Evolutionary conservation across 2,329 filamentous ascomycete species (phyloP).

Genomic region (Elsinoe batatas): DNA sequence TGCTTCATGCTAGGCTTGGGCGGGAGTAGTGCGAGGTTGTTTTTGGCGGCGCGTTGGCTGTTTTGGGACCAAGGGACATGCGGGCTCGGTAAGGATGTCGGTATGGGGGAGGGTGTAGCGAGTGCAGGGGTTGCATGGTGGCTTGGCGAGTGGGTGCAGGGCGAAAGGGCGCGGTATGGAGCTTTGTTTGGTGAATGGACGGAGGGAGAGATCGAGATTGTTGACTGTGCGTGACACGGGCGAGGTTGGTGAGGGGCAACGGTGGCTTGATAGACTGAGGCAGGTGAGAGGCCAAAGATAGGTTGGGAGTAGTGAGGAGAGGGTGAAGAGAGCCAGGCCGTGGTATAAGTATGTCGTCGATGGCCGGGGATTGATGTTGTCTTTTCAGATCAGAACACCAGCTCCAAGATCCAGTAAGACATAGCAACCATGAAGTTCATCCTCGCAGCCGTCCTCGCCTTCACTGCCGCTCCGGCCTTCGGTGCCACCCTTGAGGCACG

Average conservation of each 20-base stretch:
- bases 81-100: conserved; percentile 2
- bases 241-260: not conserved
- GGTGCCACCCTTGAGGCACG: not conserved
- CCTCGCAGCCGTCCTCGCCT: not conserved
- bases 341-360: not conserved
- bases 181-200: not conserved
- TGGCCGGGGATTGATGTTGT: not conserved
- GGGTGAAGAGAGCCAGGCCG: not conserved
- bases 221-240: not conserved
- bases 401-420: not conserved
- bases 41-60: not conserved
- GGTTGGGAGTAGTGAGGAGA: not conserved
- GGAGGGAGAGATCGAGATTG: not conserved
- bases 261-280: not conserved
- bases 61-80: not conserved
- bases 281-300: not conserved
- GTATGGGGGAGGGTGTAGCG: conserved; percentile 1
- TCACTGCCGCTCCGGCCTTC: not conserved
- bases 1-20: too few relatives aligned
- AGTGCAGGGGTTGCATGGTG: not conserved
- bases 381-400: not conserved
- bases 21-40: not conserved
- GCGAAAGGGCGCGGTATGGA: not conserved
- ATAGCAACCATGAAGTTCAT: conserved; percentile 7
- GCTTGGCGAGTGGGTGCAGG: not conserved